phyloP scores from a whole-genome alignment of 2,329 filamentous ascomycete species.

The Fusarium sp. region DNA sequence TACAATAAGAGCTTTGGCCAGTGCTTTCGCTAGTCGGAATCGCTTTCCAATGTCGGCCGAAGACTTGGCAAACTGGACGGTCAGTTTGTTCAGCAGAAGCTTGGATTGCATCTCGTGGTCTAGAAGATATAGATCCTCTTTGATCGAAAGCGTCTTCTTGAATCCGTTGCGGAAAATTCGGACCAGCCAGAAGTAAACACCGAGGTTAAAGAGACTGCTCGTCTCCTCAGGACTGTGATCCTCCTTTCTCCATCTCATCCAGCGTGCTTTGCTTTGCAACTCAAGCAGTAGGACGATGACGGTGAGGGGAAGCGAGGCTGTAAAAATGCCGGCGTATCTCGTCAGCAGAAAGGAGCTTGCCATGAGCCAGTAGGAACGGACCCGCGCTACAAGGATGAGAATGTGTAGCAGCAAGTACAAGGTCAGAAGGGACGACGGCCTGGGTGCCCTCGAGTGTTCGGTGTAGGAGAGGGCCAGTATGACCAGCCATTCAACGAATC shows the following conservation, averaged over 20 bases:
- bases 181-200: not conserved
- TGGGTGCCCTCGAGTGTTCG: not conserved
- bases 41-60: not conserved
- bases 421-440: not conserved
- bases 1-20: not conserved
- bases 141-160: not conserved
- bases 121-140: not conserved
- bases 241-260: not conserved
- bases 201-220: not conserved
- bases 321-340: not conserved
- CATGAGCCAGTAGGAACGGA: conserved; percentile 3
- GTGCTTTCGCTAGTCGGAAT: not conserved
- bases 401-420: not conserved
- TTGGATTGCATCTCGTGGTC: conserved; percentile 7
- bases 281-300: not conserved
- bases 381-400: not conserved
- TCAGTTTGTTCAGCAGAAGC: not conserved
- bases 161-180: not conserved
- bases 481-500: not conserved
- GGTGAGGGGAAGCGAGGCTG: not conserved
- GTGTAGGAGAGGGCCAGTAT: not conserved
- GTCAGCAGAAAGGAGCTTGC: not conserved
- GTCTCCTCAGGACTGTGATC: not conserved
- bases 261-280: not conserved
- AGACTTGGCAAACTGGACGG: not conserved